A percentile compares a stretch with the other conserved stretches of the same genome.
These are phyloP conservation scores for Pseudopithomyces maydicus DNA, from an alignment of 2,329 filamentous ascomycete species.

Conservation along the genomic window DNA sequence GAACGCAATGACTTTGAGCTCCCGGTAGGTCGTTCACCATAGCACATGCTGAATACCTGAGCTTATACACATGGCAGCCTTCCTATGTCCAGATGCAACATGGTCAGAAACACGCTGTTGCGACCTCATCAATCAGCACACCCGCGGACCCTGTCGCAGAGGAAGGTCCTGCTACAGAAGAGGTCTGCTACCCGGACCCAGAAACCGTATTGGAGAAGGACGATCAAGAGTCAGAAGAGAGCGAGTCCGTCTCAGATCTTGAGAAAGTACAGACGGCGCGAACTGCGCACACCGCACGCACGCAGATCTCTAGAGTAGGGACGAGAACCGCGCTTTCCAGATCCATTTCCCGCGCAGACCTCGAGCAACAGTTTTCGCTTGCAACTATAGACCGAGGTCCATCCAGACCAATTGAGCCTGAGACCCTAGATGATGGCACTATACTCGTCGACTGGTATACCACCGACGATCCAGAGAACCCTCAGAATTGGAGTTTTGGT, in stretches of 20 bases:
- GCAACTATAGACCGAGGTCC: slow-evolving; percentile 43
- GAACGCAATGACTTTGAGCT: slow-evolving; percentile 61
- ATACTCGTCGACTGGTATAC: slow-evolving; percentile 52
- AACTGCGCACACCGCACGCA: slow-evolving; percentile 30
- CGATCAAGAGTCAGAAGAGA: slow-evolving; percentile 19
- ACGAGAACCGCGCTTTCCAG: slow-evolving; percentile 44
- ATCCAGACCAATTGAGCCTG: slow-evolving; percentile 41
- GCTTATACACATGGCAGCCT: not conserved
- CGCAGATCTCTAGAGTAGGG: slow-evolving; percentile 42
- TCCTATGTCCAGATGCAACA: slow-evolving; percentile 41
- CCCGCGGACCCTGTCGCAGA: slow-evolving; percentile 10
- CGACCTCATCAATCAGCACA: slow-evolving; percentile 1
- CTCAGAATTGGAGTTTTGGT: slow-evolving; percentile 45
- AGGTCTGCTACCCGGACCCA: slow-evolving; percentile 27
- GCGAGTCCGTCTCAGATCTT: slow-evolving; percentile 25
- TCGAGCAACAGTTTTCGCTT: slow-evolving; percentile 46
- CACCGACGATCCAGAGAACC: slow-evolving; percentile 46
- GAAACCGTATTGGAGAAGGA: slow-evolving; percentile 31
- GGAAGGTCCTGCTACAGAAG: slow-evolving; percentile 29
- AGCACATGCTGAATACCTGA: not conserved
- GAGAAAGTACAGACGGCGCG: slow-evolving; percentile 41
- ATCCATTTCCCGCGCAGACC: slow-evolving; percentile 45
- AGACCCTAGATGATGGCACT: slow-evolving; percentile 42
- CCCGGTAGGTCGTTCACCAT: slow-evolving; percentile 37
- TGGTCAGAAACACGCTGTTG: slow-evolving; percentile 15